Base-by-base conservation (phyloP, 139 green algal species). In the Micractinium conductrix region DNA sequence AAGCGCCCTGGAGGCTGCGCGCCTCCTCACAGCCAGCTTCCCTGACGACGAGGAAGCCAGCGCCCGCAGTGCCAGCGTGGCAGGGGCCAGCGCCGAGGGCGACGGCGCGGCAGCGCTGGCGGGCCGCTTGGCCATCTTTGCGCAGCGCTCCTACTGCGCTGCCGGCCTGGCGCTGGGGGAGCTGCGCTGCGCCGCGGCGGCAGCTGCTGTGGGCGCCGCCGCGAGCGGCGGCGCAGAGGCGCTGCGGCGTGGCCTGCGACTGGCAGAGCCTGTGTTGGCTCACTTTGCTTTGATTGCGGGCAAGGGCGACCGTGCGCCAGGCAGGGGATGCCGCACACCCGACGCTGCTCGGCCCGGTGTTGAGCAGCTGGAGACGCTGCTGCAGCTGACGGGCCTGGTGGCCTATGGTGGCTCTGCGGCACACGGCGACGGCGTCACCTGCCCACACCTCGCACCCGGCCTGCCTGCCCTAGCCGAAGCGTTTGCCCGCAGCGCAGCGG, bases 151-250 rank as follows among this genome's bases (percentile, higher is more conserved):
- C 1, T 78, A 84, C 65, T 33, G 40, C 10, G 14, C 43, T 5
- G 63, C 65, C 16, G 65, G 26, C 55, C 19, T 26, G 4, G 14
- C 42, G 17, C 62, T 84, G 42, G 63, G 33, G 17, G 42, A 48
- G 63, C 79, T 84, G 79, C 79, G 79, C 33, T 84, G 79, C 48
- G 21, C 40, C 8, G 79, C 79, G 10, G 55, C 76, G 43, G 24
- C 60, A n/a, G 48, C 44, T 2, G 10, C 76, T 43, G 58, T 28
- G 38, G 33, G 50, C 17, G 48, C 48, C 12, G n/a, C 55, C 26
- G 58, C 50, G 24, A 35, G 55, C 38, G 43, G 33, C n/a, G 1
- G n/a, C n/a, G n/a, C 40, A 10, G 38, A 21, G 2, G 28, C 42
- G 5, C 28, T 68, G 58, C 40, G n/a, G 30, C 33, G 14, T 2